Evolutionary conservation across 805 yeast genomes (phyloP).

Genomic region (Citeromyces matritensis): DNA sequence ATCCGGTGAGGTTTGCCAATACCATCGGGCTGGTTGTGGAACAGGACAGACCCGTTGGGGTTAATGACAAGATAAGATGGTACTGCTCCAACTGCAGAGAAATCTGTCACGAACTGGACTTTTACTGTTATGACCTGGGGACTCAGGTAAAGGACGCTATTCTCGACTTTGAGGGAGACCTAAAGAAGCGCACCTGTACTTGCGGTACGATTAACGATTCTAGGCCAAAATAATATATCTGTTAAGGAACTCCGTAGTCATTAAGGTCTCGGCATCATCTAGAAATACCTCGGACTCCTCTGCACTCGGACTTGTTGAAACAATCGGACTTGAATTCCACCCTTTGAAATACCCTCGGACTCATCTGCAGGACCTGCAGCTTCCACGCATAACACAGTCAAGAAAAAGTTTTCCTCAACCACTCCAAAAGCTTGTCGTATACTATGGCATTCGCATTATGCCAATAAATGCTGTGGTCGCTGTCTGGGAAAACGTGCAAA

Average conservation of each 20-base stretch:
- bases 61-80: constrained; percentile 72
- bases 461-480: constrained; percentile 68
- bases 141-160: constrained; percentile 84
- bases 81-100: constrained; percentile 61
- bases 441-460: constrained; percentile 73
- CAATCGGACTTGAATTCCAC: too few relatives aligned
- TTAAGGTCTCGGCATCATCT: too few relatives aligned
- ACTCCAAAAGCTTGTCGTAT: constrained; percentile 49
- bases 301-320: too few relatives aligned
- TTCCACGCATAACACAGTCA: constrained; percentile 11
- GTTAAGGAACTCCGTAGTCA: too few relatives aligned
- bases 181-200: constrained; percentile 54
- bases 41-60: constrained; percentile 71
- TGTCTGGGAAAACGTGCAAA: constrained; percentile 81
- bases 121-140: constrained; percentile 72
- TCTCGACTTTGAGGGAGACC: constrained; percentile 46
- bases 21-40: constrained; percentile 88
- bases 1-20: constrained; percentile 73
- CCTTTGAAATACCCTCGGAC: too few relatives aligned
- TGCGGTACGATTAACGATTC: constrained; percentile 67
- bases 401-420: constrained; percentile 51
- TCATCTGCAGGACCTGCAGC: too few relatives aligned
- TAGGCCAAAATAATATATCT: constrained; percentile 26
- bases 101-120: constrained; percentile 51
- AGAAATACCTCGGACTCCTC: too few relatives aligned